Conservation (phyloP, 192 early-diverging fungal species). For the Coemansia reversa region DNA sequence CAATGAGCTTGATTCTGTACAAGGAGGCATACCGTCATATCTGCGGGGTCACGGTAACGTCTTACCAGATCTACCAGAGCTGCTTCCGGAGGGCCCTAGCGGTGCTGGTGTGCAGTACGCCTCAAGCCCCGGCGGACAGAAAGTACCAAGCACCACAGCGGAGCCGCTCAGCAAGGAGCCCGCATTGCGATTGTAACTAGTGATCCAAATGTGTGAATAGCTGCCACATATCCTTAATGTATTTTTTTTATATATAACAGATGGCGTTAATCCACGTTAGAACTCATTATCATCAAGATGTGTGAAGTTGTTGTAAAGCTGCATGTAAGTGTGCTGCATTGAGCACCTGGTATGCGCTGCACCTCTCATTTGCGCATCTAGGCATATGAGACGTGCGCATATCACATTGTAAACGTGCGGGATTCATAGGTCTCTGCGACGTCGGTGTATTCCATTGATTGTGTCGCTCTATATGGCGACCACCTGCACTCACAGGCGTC, state of each 20-base stretch:
- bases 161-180: conserved; percentile 19
- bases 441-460: too few species aligned
- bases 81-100: conserved; percentile 39
- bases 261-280: neutral
- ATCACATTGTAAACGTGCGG: neutral
- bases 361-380: neutral
- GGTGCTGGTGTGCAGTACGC: conserved; percentile 18
- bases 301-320: neutral
- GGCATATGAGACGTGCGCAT: neutral
- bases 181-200: conserved; percentile 35
- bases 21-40: conserved; percentile 43
- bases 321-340: neutral
- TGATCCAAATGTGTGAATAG: neutral
- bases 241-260: neutral
- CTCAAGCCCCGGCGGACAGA: neutral
- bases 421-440: neutral
- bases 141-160: conserved; percentile 7
- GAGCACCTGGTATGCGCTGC: neutral
- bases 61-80: conserved; percentile 31
- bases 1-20: conserved; percentile 78
- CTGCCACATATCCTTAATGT: neutral
- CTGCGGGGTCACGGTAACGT: conserved; percentile 13
- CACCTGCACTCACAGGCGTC: neutral
- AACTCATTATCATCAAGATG: neutral
- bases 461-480: too few species aligned